Evolutionary conservation across 306 rosid species (phyloP), one percentile per base, ranked within the genome.

Genomic region (Parietaria judaica): DNA sequence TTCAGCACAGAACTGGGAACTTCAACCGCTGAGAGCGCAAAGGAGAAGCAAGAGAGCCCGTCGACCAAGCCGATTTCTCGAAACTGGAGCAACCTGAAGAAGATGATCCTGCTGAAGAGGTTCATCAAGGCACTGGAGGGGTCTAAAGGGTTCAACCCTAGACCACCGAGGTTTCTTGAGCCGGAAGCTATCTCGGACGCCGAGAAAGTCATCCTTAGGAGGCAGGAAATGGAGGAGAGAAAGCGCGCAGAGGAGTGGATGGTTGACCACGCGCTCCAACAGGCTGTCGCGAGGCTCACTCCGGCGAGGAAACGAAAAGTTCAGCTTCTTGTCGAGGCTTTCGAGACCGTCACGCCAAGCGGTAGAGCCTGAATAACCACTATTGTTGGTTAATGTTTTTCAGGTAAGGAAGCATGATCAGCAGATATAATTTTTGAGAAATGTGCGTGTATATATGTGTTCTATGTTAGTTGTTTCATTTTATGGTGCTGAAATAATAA

Each of bases 191-290:
- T 74, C 58, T 47, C 81, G 7, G 89, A 86, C 81, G 72, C 79
- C 34, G 94, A 88, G 44, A 84, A 78, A 2, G 94, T 86, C 68
- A 38, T 63, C 49, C 58, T 94, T 64, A 88, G 81, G 88, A 95
- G 76, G 64, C 88, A 72, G 67, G 84, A 64, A 67, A 65, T 66
- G 72, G 94, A 66, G 35, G 94, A 72, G 58, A 84, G 85, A 72
- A 88, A 76, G 76, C 86, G 84, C 15, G 71, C 94, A 4, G 95
- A 84, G 79, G 99, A 94, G 72, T 94, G 97, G 97, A 86, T 88
- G 99, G 95, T 94, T 64, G 99, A 94, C 73, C 70, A 81, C 62
- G 99, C 99, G 44, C 83, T 94, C 72, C 78, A 81, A 76, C 88
- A 79, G 54, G 99, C 83, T 36, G 97, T 88, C 54, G 70, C 94